phyloP scores from a whole-genome alignment of 805 yeast species.

The Ogataea polymorpha region DNA sequence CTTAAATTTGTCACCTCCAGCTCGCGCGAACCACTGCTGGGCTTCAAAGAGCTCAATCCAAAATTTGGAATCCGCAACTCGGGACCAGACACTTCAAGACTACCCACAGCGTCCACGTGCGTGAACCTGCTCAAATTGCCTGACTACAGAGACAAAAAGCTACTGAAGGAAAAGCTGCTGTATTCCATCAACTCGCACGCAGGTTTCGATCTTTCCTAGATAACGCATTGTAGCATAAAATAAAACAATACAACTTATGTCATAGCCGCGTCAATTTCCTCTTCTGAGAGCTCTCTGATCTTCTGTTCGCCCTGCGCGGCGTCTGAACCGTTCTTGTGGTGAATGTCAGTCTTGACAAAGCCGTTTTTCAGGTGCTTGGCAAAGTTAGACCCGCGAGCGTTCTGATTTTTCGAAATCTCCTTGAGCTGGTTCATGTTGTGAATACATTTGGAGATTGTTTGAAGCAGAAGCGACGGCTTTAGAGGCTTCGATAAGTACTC shows the following conservation, averaged over 20 bases:
- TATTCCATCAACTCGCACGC: slow-evolving; percentile 81
- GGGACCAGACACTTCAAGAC: slow-evolving; percentile 50
- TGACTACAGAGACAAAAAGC: slow-evolving; percentile 61
- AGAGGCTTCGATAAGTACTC: slow-evolving; percentile 86
- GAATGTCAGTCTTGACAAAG: slow-evolving; percentile 15
- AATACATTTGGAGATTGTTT: slow-evolving; percentile 80
- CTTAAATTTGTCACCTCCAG: slow-evolving; percentile 90
- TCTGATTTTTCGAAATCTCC: slow-evolving; percentile 47
- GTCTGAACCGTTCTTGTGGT: slow-evolving; percentile 10
- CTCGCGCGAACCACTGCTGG: slow-evolving; percentile 85
- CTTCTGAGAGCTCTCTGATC: slow-evolving; percentile 15
- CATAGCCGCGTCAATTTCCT: slow-evolving; percentile 1
- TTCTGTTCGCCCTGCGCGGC: slow-evolving; percentile 7
- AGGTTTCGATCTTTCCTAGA: slow-evolving; percentile 75
- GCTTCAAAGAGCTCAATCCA: slow-evolving; percentile 74
- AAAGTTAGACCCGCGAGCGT: slow-evolving; percentile 43
- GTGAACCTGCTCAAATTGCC: slow-evolving; percentile 85
- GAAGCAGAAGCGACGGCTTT: slow-evolving; percentile 77
- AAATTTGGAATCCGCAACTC: slow-evolving; percentile 74
- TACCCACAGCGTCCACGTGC: slow-evolving; percentile 95
- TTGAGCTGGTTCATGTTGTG: slow-evolving; percentile 64
- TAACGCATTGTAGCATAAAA: neutral
- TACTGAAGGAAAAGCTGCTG: slow-evolving; percentile 60
- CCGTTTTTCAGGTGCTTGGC: slow-evolving; percentile 33
- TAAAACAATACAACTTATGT: neutral